Base-by-base conservation (phyloP, 345 rosid genomes). In the Fremontodendron californicum region DNA sequence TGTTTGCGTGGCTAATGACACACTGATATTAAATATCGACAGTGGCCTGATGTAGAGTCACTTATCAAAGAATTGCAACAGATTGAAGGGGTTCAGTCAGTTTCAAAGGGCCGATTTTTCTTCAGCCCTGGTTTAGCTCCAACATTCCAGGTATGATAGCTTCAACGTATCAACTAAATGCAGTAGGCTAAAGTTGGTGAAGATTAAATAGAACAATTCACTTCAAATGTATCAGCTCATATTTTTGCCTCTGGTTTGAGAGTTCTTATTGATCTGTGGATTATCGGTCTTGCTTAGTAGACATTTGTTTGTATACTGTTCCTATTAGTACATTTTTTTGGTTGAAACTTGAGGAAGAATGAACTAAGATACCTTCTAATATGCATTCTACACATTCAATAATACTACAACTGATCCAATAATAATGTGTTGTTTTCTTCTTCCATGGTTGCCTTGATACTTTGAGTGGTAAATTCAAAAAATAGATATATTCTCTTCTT, bases 41-140 rank as follows among this genome's bases (percentile, higher is more conserved):
- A 95, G 99, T 93, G 99, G 99, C 70, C 88, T 82, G 99, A 95
- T 71, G 99, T 89, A 46, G 97, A 93, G 73, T 90, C 90, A 39
- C 88, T 95, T 60, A 82, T 93, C 74, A 86, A 89, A 80, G 99
- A 93, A 79, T 83, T 95, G 81, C 87, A 86, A 80, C 79, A 77
- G 86, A 81, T 90, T 80, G 90, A 90, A 82, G 98, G 97, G 42
- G 84, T 96, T 70, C 89, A 86, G 61, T 85, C 92, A 51, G 94
- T 93, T 74, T 84, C 94, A 31, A 95, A 88, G 89, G 90, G 97
- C 49, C 96, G 94, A 2, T 95, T 87, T 82, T 95, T 90, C 89
- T 78, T 91, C 82, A 93, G 99, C 76, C 97, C 95, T 0, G 98
- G 97, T 52, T 90, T 95, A 82, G 93, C 98, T 61, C 99, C 98